Conservation (phyloP, 208 protist species). For the Herpetomonas tarakana region DNA sequence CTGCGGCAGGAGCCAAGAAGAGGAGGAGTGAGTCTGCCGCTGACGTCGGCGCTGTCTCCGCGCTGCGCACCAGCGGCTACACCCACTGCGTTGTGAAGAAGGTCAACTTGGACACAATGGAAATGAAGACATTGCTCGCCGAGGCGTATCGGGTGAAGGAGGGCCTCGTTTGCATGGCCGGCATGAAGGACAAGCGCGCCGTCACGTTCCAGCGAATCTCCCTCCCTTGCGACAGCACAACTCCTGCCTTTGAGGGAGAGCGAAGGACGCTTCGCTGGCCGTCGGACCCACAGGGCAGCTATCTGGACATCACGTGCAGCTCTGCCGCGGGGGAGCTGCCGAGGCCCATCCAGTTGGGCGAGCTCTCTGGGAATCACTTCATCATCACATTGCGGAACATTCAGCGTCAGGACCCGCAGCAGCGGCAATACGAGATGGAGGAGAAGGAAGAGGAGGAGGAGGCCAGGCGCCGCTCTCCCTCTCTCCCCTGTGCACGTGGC, state of each 20-base stretch:
- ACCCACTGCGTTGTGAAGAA: constrained; percentile 76
- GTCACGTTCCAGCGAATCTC: constrained; percentile 87
- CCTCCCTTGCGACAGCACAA: constrained; percentile 15
- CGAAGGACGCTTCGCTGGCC: constrained; percentile 25
- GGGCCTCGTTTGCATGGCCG: constrained; percentile 70
- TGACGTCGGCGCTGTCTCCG: neutral
- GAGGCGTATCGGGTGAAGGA: constrained; percentile 36
- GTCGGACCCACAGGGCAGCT: constrained; percentile 33
- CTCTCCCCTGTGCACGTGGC: no score
- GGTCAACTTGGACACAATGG: constrained; percentile 76
- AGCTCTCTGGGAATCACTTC: constrained; percentile 64
- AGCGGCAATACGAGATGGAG: neutral
- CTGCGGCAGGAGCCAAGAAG: neutral
- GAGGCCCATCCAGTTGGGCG: neutral
- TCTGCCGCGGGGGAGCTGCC: neutral
- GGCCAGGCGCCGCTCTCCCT: no score
- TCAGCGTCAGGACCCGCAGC: constrained; percentile 6
- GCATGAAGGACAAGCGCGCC: constrained; percentile 92
- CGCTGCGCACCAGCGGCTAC: constrained; percentile 10
- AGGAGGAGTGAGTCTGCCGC: no score
- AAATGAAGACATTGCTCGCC: constrained; percentile 57
- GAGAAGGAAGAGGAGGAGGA: no score
- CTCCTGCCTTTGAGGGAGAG: neutral
- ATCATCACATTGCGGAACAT: constrained; percentile 51
- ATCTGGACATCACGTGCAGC: constrained; percentile 11